Base-by-base conservation (phyloP, 441 rosid genomes). In the Bruguiera hainesii region DNA sequence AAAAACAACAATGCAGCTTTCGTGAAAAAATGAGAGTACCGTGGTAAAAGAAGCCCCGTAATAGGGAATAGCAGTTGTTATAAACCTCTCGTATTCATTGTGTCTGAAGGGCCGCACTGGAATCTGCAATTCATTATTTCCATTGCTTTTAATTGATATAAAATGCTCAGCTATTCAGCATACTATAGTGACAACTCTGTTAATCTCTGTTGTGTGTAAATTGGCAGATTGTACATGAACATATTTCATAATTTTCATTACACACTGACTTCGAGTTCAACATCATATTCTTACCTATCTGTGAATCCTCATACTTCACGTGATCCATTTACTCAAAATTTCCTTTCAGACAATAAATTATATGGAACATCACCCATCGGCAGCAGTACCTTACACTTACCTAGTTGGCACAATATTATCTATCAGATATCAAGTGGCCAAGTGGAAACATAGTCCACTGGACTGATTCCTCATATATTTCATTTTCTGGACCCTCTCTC, bases 31-130 rank as follows among this genome's bases (percentile, higher is more conserved):
- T 48, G 71, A 69, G 58, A 67, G 71, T 85, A 89, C 93, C 71
- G 75, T 87, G 4, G 83, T 59, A 68, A 87, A 89, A 68, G 91
- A 82, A 59, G 96, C 89, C 68, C 96, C 91, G 26, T 89, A 87
- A 65, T 89, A 89, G 50, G 91, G 89, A 71, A 72, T 86, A 49
- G 90, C 91, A 60, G 88, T 80, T 48, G 84, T 79, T 56, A 89
- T 87, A 69, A 87, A 87, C 76, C 96, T 82, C 73, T 87, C 91
- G 2, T 84, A 87, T 71, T 87, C 91, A 59, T 85, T 85, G 76
- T 89, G 96, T 69, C 81, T 86, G 80, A 76, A 89, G 19, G 96
- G 93, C 37, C 84, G 76, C 60, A 89, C 91, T 26, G 96, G 93
- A 71, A 86, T 86, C 96, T 89, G 84, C 89, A 82, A 58, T 53